Percentiles rank a stretch among this genome's conserved stretches.
Conservation (phyloP, 768 basidiomycete genomes). For the Trametes meyenii region DNA sequence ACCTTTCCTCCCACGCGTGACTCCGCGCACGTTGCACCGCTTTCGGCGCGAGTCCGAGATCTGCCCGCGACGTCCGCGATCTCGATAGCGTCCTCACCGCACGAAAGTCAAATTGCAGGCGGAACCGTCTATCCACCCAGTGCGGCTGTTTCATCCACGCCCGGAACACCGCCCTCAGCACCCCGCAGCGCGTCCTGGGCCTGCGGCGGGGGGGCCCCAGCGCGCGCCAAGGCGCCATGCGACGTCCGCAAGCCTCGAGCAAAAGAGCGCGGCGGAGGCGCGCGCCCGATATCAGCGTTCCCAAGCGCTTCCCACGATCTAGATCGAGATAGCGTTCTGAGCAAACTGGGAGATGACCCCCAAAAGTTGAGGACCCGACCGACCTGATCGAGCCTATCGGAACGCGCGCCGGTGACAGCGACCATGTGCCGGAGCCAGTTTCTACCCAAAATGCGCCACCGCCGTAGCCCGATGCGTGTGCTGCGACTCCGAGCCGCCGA, state of each 20-base stretch:
- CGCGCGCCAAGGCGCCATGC: too few species aligned
- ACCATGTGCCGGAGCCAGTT: constrained; percentile 16
- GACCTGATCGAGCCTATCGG: constrained; percentile 24
- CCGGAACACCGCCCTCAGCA: not conserved
- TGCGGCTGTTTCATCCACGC: constrained; percentile 8
- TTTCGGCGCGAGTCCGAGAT: constrained; percentile 19
- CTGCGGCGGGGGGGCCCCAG: too few species aligned
- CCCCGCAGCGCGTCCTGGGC: too few species aligned
- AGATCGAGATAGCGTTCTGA: constrained; percentile 25
- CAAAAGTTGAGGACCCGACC: constrained; percentile 21
- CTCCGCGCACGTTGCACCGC: constrained; percentile 10
- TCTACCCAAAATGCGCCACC: constrained; percentile 23
- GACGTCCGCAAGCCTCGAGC: not conserved
- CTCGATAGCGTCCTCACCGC: constrained; percentile 3
- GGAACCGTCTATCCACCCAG: not conserved
- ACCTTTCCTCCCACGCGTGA: not conserved
- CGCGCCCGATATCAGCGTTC: constrained; percentile 10
- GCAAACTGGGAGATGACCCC: constrained; percentile 23
- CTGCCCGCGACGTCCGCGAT: constrained; percentile 9
- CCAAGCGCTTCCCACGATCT: constrained; percentile 7
- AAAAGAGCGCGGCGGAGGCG: not conserved
- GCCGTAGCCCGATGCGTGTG: constrained; percentile 5
- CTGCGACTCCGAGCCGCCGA: not conserved
- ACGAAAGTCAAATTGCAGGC: not conserved
- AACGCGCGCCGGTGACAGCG: constrained; percentile 11